Conservation (phyloP, 108 stramenopile genomes). For the Nannochloropsis gaditana region DNA sequence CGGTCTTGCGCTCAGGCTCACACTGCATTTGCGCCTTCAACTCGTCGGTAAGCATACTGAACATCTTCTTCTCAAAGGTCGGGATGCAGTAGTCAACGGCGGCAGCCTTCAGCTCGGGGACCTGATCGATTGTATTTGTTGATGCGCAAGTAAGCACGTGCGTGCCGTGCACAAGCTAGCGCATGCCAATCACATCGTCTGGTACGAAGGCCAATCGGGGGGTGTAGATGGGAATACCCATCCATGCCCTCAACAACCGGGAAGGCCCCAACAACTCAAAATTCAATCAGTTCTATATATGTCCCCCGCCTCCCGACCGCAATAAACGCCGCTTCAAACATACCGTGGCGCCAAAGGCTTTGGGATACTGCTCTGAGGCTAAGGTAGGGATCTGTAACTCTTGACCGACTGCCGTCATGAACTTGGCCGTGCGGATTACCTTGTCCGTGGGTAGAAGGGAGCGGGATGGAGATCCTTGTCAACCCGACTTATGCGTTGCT, state of each 20-base stretch:
- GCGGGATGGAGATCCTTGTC: background rate
- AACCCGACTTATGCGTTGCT: background rate
- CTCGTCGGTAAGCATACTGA: conserved; percentile 76
- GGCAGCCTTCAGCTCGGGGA: background rate
- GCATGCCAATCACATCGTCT: no score
- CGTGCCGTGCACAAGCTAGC: background rate
- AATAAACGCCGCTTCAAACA: background rate
- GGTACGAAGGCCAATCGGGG: background rate
- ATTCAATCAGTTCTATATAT: background rate
- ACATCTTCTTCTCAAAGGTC: conserved; percentile 82
- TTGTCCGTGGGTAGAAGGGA: conserved; percentile 53
- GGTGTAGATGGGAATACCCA: background rate
- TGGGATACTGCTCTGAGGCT: conserved; percentile 92
- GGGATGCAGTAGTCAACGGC: background rate
- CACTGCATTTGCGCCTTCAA: conserved; percentile 57
- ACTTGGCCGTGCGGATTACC: conserved; percentile 69
- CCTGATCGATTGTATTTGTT: conserved; percentile 33
- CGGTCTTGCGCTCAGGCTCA: conserved; percentile 49
- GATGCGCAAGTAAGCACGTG: background rate
- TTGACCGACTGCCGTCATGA: conserved; percentile 74
- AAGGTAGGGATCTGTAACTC: conserved; percentile 73
- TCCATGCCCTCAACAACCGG: background rate
- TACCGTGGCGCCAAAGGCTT: conserved; percentile 68
- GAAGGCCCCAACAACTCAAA: no score
- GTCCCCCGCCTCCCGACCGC: background rate